Evolutionary conservation across 176 grass and related monocot species (phyloP), one percentile per base, ranked within the genome.

Genomic region (Microstegium vimineum): DNA sequence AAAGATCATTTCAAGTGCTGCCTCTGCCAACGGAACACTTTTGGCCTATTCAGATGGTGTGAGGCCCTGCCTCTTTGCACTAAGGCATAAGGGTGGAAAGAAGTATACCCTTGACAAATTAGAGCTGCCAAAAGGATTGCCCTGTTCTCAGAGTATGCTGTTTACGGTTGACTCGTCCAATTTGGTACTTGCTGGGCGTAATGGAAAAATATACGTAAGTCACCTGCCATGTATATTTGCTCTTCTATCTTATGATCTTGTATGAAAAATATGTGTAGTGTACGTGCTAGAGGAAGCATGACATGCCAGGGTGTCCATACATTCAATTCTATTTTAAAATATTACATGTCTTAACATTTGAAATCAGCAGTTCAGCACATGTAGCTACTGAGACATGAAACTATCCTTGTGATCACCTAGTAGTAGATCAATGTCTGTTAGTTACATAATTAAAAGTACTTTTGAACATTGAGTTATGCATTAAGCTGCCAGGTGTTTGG

Each of bases 191-290:
- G 81, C 91, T 45, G 89, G 97, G 22, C 70, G 69, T 83, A 85
- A 96, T 83, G 89, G 89, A 75, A 99, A 90, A 74, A 92, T 99
- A 87, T 94, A 96, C 63, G 97, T 99, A 92, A 94, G 97, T 86
- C 18, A 62, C 12, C 26, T 62, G 60, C 60, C 56, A 59, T 59
- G 22, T 25, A 15, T 30, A 30, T 62, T 62, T 28, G 4, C 26
- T 30, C 12, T 15, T 30, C 13, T 61, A 30, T 62, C 60, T 30
- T 30, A 30, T 28, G 59, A 57, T 28, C 26, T 28, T 28, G 59
- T 62, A 28, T 62, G 26, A 5, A 30, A 30, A 62, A 30, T 26
- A 15, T 62, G 59, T 27, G 4, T 15, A 62, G 60, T 62, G 26
- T 28, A 28, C 11, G 26, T 30, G 26, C 60, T 62, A 62, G 60